A percentile compares a stretch with the other conserved stretches of the same genome.
These are phyloP conservation scores for Byssoonygena ceratinophila DNA, from an alignment of 2,329 filamentous ascomycete species.

Conservation along the genomic window DNA sequence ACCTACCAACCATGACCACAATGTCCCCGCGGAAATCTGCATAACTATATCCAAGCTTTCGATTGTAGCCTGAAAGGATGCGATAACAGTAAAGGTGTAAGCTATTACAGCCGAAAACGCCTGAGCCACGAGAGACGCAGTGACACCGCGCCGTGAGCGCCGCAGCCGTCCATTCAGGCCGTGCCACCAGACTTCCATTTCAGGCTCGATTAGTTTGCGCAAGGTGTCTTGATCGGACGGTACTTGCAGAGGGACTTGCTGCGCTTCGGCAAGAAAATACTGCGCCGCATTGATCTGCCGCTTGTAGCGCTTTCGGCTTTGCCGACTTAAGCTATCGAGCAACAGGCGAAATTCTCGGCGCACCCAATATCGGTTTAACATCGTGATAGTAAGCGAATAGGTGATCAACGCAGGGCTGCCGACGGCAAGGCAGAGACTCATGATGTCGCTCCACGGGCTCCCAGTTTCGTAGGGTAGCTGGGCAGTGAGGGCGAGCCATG, in stretches of 20 bases:
- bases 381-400: conserved; percentile 6
- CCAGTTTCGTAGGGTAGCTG: conserved; percentile 7
- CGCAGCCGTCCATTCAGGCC: conserved; percentile 5
- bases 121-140: conserved; percentile 5
- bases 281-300: conserved; percentile 1
- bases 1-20: conserved; percentile 6
- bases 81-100: conserved; percentile 5
- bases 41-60: conserved; percentile 4
- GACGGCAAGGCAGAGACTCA: conserved; percentile 6
- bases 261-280: conserved; percentile 6
- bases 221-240: neutral
- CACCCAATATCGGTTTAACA: conserved; percentile 7
- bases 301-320: neutral
- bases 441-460: conserved; percentile 7
- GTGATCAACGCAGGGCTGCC: conserved; percentile 1
- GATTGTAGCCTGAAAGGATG: neutral
- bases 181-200: conserved; percentile 4
- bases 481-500: conserved; percentile 8
- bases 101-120: conserved; percentile 3
- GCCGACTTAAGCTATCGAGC: neutral
- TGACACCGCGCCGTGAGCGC: conserved; percentile 5
- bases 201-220: neutral
- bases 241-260: conserved; percentile 5
- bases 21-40: conserved; percentile 3
- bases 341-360: neutral